Base-by-base conservation (phyloP, 225 moss, liverwort and hornwort species). In the Antitrichia curtipendula region DNA sequence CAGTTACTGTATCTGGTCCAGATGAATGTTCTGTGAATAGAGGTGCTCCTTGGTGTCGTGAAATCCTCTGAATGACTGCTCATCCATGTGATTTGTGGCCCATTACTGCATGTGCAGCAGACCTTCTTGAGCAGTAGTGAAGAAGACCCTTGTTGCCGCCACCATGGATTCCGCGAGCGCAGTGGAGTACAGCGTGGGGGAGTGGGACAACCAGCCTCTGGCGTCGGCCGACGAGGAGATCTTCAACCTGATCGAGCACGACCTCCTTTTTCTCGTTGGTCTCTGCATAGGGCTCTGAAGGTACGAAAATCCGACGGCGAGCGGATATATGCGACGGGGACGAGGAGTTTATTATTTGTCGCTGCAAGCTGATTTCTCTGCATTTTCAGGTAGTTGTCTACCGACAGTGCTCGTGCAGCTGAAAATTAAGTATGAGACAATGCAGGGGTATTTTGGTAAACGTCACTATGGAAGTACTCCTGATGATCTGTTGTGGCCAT, bases 181-280 rank as follows among this genome's bases (percentile, higher is more conserved):
- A 36, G 23, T 76, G 19, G 85, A 89, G 50, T 81, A 89, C 75
- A 85, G 54, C 21, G 91, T 92, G 32, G 88, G 82, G 17, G 90
- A 92, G 18, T 94, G 94, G 93, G 91, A 91, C 28, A 91, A 91
- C 80, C 89, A 84, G 59, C 15, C 93, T 11, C 56, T 94, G 86
- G 91, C 86, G 53, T 89, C 85, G 8, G 89, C 90, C 2, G 90
- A 92, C 25, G 90, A 92, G 89, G 93, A 94, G 90, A 90, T 92
- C 17, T 93, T 70, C 87, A 88, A 94, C 85, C 89, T 93, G 24
- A 95, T 94, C 85, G 90, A 94, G 91, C 91, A 88, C 68, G 94
- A 94, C 71, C 43, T 71, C 27, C 43, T 43, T 31, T 76, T 84
- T 29, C 40, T 81, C 50, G 57, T 31, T 80, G 65, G 24, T 50